These are phyloP conservation scores for Nothophoma quercina DNA, from an alignment of 2,329 filamentous ascomycete species.

Conservation along the genomic window DNA sequence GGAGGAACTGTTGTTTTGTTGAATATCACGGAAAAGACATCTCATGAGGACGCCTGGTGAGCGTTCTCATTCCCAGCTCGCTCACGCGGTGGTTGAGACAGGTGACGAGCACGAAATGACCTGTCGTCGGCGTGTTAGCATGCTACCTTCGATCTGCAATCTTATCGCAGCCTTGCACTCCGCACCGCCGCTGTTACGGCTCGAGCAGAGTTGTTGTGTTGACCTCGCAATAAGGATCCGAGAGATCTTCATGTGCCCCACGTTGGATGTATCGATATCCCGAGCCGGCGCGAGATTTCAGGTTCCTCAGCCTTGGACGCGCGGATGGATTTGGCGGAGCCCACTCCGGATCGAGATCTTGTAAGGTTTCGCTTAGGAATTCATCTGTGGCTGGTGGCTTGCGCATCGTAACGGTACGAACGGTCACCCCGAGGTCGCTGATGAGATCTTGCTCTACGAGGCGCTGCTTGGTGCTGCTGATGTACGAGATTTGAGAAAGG, in stretches of 20 bases:
- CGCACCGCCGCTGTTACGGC: slow-evolving; percentile 4
- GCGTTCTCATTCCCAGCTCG: slow-evolving; percentile 4
- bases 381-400: slow-evolving; percentile 15
- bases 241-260: slow-evolving; percentile 16
- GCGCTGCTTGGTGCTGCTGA: not conserved
- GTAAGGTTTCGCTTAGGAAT: slow-evolving; percentile 19
- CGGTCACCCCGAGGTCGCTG: slow-evolving; percentile 1
- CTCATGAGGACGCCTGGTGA: too few species aligned
- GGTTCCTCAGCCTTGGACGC: not conserved
- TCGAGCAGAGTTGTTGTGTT: slow-evolving; percentile 8
- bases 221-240: slow-evolving; percentile 3
- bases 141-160: not conserved
- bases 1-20: slow-evolving; percentile 4
- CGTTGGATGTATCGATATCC: slow-evolving; percentile 7
- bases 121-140: not conserved
- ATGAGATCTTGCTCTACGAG: not conserved
- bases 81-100: slow-evolving; percentile 11
- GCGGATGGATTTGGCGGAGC: slow-evolving; percentile 10
- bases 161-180: not conserved
- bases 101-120: not conserved
- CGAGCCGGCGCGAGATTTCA: slow-evolving; percentile 14
- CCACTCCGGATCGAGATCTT: slow-evolving; percentile 16
- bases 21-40: slow-evolving; percentile 4
- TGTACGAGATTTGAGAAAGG: not conserved
- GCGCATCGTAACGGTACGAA: slow-evolving; percentile 6